These are phyloP conservation scores for Pyrenophora teres DNA, from an alignment of 2,329 filamentous ascomycete genomes.

Conservation along the genomic window DNA sequence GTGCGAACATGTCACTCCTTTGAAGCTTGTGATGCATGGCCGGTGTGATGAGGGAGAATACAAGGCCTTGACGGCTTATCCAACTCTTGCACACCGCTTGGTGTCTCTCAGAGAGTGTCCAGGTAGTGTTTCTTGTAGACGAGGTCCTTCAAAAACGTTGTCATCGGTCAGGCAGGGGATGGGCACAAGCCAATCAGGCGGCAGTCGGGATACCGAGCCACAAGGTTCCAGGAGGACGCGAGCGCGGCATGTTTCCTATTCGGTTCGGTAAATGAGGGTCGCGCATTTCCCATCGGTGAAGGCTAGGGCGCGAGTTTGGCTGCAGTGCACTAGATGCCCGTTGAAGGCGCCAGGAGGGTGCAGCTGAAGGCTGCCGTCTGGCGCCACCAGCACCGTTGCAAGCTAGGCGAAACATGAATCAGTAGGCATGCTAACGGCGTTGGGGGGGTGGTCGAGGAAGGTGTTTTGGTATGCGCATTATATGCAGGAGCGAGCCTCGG, in stretches of 20 bases:
- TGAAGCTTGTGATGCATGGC: not conserved
- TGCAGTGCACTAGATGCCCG: slow-evolving; percentile 11
- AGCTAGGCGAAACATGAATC: slow-evolving; percentile 12
- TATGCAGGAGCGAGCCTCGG: too few relatives aligned
- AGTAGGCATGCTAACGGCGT: slow-evolving; percentile 3
- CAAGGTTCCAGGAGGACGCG: slow-evolving; percentile 1
- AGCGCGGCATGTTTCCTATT: slow-evolving; percentile 10
- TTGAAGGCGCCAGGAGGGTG: slow-evolving; percentile 12
- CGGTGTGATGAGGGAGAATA: slow-evolving; percentile 1
- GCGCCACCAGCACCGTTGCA: slow-evolving; percentile 14
- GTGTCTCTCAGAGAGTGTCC: not conserved
- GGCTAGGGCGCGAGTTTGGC: slow-evolving; percentile 4
- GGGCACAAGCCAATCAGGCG: slow-evolving; percentile 4
- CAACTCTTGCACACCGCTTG: slow-evolving; percentile 7
- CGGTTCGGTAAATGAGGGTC: slow-evolving; percentile 8
- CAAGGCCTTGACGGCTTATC: not conserved
- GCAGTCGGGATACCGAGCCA: slow-evolving; percentile 6
- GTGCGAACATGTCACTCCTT: not conserved
- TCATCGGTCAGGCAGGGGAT: slow-evolving; percentile 9
- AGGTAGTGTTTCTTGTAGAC: slow-evolving; percentile 7
- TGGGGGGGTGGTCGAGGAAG: not conserved
- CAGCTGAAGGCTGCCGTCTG: slow-evolving; percentile 4
- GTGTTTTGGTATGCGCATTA: not conserved
- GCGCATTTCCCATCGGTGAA: slow-evolving; percentile 10
- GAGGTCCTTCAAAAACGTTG: not conserved